Conservation (phyloP, 495 filamentous ascomycete genomes). For the Penicillium longicatenatum region DNA sequence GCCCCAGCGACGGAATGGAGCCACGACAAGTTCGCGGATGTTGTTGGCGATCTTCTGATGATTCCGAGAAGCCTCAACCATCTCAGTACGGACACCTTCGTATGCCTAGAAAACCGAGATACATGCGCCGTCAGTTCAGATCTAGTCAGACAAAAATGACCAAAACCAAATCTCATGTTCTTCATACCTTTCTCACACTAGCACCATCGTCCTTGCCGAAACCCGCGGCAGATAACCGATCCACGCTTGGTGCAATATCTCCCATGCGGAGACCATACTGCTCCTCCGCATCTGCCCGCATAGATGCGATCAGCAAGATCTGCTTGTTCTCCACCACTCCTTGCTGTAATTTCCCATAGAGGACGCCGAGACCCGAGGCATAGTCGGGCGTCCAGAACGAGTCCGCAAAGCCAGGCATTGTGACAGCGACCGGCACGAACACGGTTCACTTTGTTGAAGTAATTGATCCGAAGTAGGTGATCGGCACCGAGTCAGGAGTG, state of each 20-base stretch:
- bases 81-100: constrained; percentile 91
- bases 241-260: constrained; percentile 80
- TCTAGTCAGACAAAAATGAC: background rate
- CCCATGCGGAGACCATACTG: constrained; percentile 78
- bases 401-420: constrained; percentile 86
- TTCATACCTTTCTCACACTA: constrained; percentile 84
- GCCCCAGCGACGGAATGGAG: constrained; percentile 92
- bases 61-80: constrained; percentile 86
- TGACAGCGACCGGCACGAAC: constrained; percentile 18
- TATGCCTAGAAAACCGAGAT: constrained; percentile 66
- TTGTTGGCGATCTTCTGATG: constrained; percentile 95
- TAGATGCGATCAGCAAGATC: constrained; percentile 81
- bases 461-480: background rate
- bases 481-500: background rate
- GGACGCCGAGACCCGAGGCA: constrained; percentile 87
- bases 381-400: constrained; percentile 97
- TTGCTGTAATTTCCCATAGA: constrained; percentile 97
- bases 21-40: constrained; percentile 92
- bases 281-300: constrained; percentile 97
- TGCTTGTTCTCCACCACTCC: constrained; percentile 95
- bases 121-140: background rate
- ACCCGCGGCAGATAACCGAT: constrained; percentile 73
- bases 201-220: constrained; percentile 95
- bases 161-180: background rate
- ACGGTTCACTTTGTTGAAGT: constrained; percentile 7